Evolutionary conservation across 306 rosid genomes (phyloP).

Genomic region (Cucurbita argyrosperma): DNA sequence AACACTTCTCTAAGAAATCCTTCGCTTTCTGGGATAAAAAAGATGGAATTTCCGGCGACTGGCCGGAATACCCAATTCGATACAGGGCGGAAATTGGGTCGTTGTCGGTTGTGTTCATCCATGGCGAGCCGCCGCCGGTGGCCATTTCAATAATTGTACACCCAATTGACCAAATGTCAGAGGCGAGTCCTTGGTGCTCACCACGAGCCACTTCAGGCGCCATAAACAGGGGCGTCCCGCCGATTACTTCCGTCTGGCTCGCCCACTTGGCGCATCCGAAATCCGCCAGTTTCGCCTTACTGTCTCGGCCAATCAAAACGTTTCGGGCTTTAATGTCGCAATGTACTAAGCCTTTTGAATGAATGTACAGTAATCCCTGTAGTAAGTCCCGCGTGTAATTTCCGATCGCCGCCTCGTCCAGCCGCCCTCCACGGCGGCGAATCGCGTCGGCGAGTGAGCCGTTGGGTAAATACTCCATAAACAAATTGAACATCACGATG

Average conservation of each 20-base stretch:
- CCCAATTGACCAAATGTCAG: constrained; percentile 86
- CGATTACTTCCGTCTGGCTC: constrained; percentile 5
- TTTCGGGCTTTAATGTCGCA: constrained; percentile 81
- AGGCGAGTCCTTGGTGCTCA: constrained; percentile 49
- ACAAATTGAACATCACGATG: constrained; percentile 45
- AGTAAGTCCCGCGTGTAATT: constrained; percentile 32
- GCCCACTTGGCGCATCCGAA: constrained; percentile 63
- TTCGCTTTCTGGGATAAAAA: constrained; percentile 43
- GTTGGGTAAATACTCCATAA: constrained; percentile 58
- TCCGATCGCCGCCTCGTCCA: constrained; percentile 18
- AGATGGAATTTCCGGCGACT: constrained; percentile 49
- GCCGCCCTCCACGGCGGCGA: constrained; percentile 19
- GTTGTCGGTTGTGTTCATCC: constrained; percentile 50
- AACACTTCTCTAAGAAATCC: constrained; percentile 61
- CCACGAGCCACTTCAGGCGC: constrained; percentile 92
- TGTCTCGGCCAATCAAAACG: constrained; percentile 39
- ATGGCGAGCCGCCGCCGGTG: constrained; percentile 36
- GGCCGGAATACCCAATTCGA: constrained; percentile 42
- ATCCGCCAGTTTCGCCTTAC: constrained; percentile 66
- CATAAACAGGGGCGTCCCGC: constrained; percentile 68
- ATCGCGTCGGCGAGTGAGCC: constrained; percentile 33
- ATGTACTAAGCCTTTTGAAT: constrained; percentile 58
- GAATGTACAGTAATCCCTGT: constrained; percentile 49
- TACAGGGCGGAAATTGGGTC: constrained; percentile 53
- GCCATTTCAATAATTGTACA: constrained; percentile 76